Conservation (phyloP, 1,139 yeast genomes). For the Pichia sp. region DNA sequence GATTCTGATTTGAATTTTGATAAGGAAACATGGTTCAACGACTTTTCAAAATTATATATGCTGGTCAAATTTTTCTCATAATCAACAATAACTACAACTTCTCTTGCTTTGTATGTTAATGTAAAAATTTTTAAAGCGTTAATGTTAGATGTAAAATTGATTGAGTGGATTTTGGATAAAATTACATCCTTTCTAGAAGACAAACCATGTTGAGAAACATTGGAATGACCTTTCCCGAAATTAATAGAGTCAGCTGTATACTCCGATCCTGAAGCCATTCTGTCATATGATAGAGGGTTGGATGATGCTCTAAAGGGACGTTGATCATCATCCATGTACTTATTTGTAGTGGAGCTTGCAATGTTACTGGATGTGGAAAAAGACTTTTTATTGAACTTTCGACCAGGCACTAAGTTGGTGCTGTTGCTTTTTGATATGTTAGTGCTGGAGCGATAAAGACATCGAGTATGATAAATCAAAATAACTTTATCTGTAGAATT, state of each 20-base stretch:
- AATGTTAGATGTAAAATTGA: constrained; percentile 29
- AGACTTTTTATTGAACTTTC: constrained; percentile 21
- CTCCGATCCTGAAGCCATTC: constrained; percentile 45
- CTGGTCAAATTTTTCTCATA: constrained; percentile 32
- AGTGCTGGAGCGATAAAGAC: constrained; percentile 27
- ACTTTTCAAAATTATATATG: constrained; percentile 43
- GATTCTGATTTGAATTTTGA: constrained; percentile 34
- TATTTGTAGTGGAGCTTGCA: constrained; percentile 38
- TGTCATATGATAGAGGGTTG: constrained; percentile 50
- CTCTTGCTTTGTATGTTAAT: constrained; percentile 45
- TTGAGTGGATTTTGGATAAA: constrained; percentile 50
- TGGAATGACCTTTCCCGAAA: constrained; percentile 2
- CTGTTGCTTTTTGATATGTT: constrained; percentile 14
- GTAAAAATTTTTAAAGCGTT: constrained; percentile 37
- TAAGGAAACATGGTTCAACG: constrained; percentile 28
- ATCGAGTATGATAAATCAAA: constrained; percentile 44
- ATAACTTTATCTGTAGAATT: constrained; percentile 39
- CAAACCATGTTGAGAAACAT: constrained; percentile 17
- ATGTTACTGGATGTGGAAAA: constrained; percentile 23
- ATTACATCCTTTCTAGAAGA: constrained; percentile 58
- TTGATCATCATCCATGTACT: constrained; percentile 33
- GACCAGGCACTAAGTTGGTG: constrained; percentile 4
- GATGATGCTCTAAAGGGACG: constrained; percentile 50
- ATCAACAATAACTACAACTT: constrained; percentile 48
- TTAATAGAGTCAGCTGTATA: constrained; percentile 18